Evolutionary conservation across 805 yeast species (phyloP).

Genomic region (Hemisphaericaspora nanyangensis): DNA sequence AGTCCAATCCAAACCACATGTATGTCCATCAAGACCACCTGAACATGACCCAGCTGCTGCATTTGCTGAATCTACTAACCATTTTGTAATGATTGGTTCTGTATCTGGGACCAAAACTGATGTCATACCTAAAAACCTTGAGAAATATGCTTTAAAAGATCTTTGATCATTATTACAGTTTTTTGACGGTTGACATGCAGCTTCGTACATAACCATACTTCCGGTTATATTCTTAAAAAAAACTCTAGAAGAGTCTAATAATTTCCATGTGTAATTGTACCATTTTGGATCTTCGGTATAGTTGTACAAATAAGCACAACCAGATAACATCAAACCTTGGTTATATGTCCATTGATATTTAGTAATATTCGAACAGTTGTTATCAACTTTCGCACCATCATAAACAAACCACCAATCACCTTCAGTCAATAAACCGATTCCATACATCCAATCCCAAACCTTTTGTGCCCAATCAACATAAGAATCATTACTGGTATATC

Average conservation of each 20-base stretch:
- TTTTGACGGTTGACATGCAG: slow-evolving; percentile 67
- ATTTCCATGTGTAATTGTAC: slow-evolving; percentile 55
- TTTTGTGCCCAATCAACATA: slow-evolving; percentile 40
- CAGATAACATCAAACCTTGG: slow-evolving; percentile 73
- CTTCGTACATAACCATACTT: slow-evolving; percentile 61
- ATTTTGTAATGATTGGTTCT: slow-evolving; percentile 39
- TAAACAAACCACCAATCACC: slow-evolving; percentile 51
- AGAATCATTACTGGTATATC: slow-evolving; percentile 37
- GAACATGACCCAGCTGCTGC: slow-evolving; percentile 70
- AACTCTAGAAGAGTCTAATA: slow-evolving; percentile 52
- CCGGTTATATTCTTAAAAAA: slow-evolving; percentile 44
- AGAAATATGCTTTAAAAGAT: slow-evolving; percentile 82
- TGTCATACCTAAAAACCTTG: slow-evolving; percentile 72
- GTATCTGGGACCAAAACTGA: slow-evolving; percentile 67
- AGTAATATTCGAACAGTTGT: slow-evolving; percentile 60
- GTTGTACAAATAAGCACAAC: slow-evolving; percentile 78
- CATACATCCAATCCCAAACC: slow-evolving; percentile 45
- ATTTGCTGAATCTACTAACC: slow-evolving; percentile 38
- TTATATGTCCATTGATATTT: slow-evolving; percentile 81
- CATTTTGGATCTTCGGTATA: slow-evolving; percentile 63
- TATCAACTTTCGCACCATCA: slow-evolving; percentile 64
- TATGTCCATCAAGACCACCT: slow-evolving; percentile 72
- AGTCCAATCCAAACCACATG: slow-evolving; percentile 74
- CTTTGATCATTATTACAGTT: slow-evolving; percentile 85
- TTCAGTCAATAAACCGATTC: slow-evolving; percentile 40